Evolutionary conservation across 192 early-diverging fungal genomes (phyloP).

Genomic region (Endogone sp.): DNA sequence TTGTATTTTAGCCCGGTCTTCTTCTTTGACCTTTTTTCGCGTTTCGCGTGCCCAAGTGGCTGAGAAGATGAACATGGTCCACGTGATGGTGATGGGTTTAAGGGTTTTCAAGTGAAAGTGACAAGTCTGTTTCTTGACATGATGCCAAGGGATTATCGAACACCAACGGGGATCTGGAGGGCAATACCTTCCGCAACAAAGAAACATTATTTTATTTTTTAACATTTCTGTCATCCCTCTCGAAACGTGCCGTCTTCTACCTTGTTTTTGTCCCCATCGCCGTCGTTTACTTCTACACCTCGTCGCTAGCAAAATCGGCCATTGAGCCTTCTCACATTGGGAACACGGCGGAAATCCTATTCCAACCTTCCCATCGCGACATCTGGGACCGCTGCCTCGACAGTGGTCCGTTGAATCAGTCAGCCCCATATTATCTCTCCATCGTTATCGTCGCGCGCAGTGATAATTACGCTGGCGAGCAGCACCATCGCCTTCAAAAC

Average conservation of each 20-base stretch:
- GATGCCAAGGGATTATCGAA: no score
- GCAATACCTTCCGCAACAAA: no score
- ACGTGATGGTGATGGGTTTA: no score
- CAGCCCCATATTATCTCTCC: slow-evolving; percentile 17
- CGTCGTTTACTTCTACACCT: neutral
- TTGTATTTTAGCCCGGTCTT: no score
- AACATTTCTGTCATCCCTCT: neutral
- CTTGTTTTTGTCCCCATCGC: neutral
- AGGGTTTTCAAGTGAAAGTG: no score
- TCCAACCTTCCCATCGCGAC: neutral
- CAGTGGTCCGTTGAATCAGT: neutral
- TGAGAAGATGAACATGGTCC: no score
- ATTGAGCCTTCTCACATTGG: neutral
- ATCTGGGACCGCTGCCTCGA: neutral
- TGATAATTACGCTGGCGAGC: slow-evolving; percentile 29
- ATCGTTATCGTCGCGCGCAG: slow-evolving; percentile 33
- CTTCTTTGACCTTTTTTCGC: no score
- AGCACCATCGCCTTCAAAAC: slow-evolving; percentile 24
- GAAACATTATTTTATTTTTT: neutral
- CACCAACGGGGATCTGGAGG: no score
- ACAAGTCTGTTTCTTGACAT: no score
- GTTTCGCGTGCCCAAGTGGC: no score
- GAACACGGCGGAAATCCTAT: neutral
- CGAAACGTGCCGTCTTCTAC: neutral
- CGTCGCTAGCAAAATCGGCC: no score